Conservation (phyloP, 108 stramenopile genomes). For the Cylindrotheca closterium region DNA sequence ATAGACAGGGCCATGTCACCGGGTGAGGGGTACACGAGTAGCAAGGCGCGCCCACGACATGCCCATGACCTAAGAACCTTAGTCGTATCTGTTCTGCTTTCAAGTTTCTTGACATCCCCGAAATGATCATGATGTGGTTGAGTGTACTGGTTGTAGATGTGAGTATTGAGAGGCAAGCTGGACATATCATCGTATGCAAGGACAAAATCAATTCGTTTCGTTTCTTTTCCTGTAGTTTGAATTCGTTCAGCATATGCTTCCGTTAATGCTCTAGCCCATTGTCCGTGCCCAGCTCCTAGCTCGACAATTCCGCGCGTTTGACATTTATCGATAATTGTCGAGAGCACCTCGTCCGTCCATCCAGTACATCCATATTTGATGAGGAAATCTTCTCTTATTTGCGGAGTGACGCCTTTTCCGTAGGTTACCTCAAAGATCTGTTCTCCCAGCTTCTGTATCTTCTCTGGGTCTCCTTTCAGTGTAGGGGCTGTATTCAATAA, state of each 20-base stretch:
- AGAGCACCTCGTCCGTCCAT: slow-evolving; percentile 56
- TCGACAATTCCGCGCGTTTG: slow-evolving; percentile 72
- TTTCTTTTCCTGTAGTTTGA: slow-evolving; percentile 8
- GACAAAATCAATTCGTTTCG: slow-evolving; percentile 59
- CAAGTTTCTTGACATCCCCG: slow-evolving; percentile 48
- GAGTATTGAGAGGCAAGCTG: slow-evolving; percentile 58
- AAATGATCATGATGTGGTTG: slow-evolving; percentile 71
- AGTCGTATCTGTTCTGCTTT: slow-evolving; percentile 32
- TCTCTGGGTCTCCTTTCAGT: slow-evolving; percentile 36
- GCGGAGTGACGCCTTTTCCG: slow-evolving; percentile 69
- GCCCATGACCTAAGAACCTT: slow-evolving; percentile 44
- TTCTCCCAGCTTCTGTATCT: slow-evolving; percentile 27
- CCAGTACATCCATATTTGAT: slow-evolving; percentile 75
- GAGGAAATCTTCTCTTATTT: slow-evolving; percentile 75
- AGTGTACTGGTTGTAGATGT: slow-evolving; percentile 71
- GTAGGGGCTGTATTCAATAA: slow-evolving; percentile 37
- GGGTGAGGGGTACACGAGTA: slow-evolving; percentile 83
- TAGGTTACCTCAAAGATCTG: slow-evolving; percentile 53
- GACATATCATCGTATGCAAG: slow-evolving; percentile 72
- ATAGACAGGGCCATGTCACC: slow-evolving; percentile 67
- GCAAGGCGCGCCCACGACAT: slow-evolving; percentile 64
- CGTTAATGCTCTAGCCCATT: slow-evolving; percentile 68
- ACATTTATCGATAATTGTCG: slow-evolving; percentile 37
- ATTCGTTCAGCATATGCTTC: slow-evolving; percentile 34
- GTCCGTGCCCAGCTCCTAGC: slow-evolving; percentile 84